phyloP scores from a whole-genome alignment of 2,329 filamentous ascomycete species.

The Berkeleyomyces rouxiae region DNA sequence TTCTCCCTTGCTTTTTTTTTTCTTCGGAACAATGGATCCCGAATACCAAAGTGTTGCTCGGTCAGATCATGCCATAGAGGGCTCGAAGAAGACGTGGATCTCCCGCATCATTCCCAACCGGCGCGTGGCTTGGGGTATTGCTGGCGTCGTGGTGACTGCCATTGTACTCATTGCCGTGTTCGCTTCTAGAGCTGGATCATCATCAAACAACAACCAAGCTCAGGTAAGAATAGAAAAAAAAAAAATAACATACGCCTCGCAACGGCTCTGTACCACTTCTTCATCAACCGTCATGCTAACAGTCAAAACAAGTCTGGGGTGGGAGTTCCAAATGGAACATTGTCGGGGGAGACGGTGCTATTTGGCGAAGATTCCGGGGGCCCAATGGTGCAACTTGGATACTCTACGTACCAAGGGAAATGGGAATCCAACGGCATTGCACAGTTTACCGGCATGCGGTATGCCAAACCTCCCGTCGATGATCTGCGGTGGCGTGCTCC shows the following conservation, averaged over 20 bases:
- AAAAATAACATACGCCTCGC: not conserved
- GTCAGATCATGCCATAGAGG: not conserved
- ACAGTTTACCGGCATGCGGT: conserved; percentile 23
- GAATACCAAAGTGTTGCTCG: not conserved
- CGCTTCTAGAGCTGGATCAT: not conserved
- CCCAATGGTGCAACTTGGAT: not conserved
- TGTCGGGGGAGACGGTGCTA: not conserved
- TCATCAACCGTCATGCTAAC: not conserved
- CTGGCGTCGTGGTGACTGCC: not conserved
- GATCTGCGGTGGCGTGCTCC: conserved; percentile 25
- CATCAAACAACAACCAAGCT: not conserved
- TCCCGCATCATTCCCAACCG: not conserved
- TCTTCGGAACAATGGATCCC: not conserved
- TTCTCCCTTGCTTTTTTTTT: not conserved
- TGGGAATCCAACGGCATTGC: conserved; percentile 9
- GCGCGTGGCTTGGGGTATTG: not conserved
- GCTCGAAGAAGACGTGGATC: not conserved
- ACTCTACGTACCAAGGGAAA: conserved; percentile 6
- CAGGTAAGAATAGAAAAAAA: not conserved
- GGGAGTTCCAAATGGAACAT: conserved; percentile 1
- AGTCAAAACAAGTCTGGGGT: not conserved
- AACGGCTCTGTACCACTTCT: not conserved
- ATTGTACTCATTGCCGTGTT: not conserved
- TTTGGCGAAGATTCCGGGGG: not conserved
- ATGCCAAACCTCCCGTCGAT: conserved; percentile 24